phyloP scores from a whole-genome alignment of 345 rosid genomes.

The Angophora floribunda region DNA sequence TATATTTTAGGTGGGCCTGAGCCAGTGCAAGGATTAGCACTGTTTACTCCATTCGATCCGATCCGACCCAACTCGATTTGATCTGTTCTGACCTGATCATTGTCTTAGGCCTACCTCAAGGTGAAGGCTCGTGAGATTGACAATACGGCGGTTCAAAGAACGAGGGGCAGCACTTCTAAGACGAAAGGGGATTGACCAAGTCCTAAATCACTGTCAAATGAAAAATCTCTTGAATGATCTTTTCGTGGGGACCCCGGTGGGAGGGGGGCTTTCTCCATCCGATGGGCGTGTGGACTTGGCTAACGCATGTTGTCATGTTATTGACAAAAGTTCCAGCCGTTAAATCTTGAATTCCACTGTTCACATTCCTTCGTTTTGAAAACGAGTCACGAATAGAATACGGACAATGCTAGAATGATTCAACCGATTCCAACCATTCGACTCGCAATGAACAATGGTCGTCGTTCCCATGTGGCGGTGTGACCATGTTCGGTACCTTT shows the following conservation, averaged over 20 bases:
- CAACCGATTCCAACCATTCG: not conserved
- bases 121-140: not conserved
- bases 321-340: not conserved
- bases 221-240: not conserved
- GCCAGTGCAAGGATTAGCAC: not conserved
- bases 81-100: not conserved
- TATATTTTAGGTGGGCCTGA: not conserved
- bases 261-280: not conserved
- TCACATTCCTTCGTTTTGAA: not conserved
- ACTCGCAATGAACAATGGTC: not conserved
- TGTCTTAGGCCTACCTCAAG: not conserved
- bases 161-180: not conserved
- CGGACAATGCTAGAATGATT: not conserved
- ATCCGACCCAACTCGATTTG: not conserved
- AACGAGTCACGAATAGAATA: not conserved
- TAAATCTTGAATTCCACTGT: not conserved
- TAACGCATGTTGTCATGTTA: not conserved
- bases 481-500: not conserved
- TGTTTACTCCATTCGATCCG: not conserved
- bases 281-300: not conserved
- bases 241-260: too few species aligned
- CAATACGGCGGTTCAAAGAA: not conserved
- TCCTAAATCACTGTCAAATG: not conserved
- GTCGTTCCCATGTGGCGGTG: not conserved
- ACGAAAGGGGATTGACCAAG: not conserved